Evolutionary conservation across 805 yeast species (phyloP), one percentile per base, ranked within the genome.

Genomic region (Saturnispora dispora): DNA sequence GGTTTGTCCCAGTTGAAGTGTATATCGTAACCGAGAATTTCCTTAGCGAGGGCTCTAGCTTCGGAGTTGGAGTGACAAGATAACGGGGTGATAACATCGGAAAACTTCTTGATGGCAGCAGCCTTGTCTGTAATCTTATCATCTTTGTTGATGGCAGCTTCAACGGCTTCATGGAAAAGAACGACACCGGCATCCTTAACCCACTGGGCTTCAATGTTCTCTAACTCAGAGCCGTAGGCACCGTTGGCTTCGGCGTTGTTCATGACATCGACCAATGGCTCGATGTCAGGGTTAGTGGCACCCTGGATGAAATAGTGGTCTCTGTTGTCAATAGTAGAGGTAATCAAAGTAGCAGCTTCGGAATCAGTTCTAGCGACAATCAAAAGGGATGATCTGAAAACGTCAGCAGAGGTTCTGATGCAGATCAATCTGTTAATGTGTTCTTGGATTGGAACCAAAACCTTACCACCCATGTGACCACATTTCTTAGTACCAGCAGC

Each of bases 401-500:
- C 85, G 71, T 91, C 98, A 46, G 97, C 96, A 63, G 95, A 82
- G 56, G 96, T 88, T 71, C 98, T 84, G 63, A 91, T 87, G 47
- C 97, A 95, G 58, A 88, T 83, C 67, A 91, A 77, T 69, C 98
- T 82, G 74, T 88, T 89, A 71, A 91, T 87, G 72, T 91, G 98
- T 74, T 91, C 98, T 72, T 89, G 96, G 54, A 89, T 93, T 57
- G 98, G 98, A 56, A 91, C 96, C 60, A 91, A 81, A 50, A 93
- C 97, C 71, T 93, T 88, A 62, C 98, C 98, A 59, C 96, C 97
- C 98, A 91, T 91, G 72, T 91, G 98, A 55, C 98, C 98, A 75
- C 98, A 91, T 74, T 91, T 91, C 72, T 91, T 91, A 62, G 97
- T 91, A 63, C 97, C 96, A 51, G 98, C 96, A 51, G 97, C 96